Evolutionary conservation across 768 basidiomycete species (phyloP).

Genomic region (Tricholomella constricta): DNA sequence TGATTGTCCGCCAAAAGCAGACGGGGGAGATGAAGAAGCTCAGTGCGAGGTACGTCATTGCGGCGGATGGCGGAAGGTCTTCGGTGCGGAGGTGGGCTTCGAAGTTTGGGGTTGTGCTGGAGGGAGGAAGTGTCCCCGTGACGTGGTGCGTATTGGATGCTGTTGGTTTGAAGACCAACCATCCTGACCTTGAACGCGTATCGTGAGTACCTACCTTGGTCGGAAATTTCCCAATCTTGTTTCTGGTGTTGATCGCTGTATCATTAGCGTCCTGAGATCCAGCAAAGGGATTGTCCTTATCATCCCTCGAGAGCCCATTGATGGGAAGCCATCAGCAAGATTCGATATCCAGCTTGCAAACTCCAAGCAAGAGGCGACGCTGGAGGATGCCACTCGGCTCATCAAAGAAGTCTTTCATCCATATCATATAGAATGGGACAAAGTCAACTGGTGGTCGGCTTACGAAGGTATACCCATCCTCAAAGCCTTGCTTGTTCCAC

Average conservation of each 20-base stretch:
- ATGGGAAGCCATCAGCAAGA: constrained; percentile 20
- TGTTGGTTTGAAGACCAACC: constrained; percentile 14
- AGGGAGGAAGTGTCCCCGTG: constrained; percentile 14
- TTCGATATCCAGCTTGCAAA: constrained; percentile 19
- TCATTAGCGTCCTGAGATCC: constrained; percentile 13
- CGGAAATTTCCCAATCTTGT: too few species aligned
- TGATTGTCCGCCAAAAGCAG: constrained; percentile 10
- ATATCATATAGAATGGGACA: constrained; percentile 17
- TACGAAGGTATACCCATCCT: constrained; percentile 13
- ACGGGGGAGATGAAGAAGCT: constrained; percentile 10
- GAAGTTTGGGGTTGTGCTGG: constrained; percentile 9
- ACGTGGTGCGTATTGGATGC: constrained; percentile 20
- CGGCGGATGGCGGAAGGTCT: constrained; percentile 16
- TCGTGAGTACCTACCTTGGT: constrained; percentile 6
- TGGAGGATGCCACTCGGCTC: constrained; percentile 10
- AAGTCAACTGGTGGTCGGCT: constrained; percentile 20
- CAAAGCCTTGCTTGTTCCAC: too few species aligned
- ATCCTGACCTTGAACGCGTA: constrained; percentile 17
- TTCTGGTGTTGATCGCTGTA: too few species aligned
- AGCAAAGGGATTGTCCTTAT: constrained; percentile 16
- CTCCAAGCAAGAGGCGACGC: constrained; percentile 15
- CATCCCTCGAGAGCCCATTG: constrained; percentile 18
- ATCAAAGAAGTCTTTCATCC: constrained; percentile 17
- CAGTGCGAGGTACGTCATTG: constrained; percentile 11
- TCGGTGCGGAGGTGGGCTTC: constrained; percentile 17